Evolutionary conservation across 1,284 basidiomycete genomes (phyloP), one percentile per base, ranked within the genome.

Genomic region (Exobasidium cylindrosporum): DNA sequence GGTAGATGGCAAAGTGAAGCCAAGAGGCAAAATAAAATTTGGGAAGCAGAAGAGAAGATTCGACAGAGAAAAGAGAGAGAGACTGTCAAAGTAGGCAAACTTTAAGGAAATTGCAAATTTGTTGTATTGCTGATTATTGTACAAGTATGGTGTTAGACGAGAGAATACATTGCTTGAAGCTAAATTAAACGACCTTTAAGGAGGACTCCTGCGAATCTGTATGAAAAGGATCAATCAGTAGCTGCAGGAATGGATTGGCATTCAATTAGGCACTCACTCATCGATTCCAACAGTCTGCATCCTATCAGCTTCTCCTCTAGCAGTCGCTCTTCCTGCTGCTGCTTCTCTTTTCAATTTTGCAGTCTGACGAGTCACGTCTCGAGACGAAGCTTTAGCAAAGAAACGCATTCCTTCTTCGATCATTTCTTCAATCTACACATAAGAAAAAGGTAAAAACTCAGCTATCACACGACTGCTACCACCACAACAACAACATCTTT

Each of bases 31-130:
- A 75, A 73, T 32, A 63, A 58, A 32, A 46, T 54, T 4, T 62
- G 64, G 62, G 44, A 60, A 45, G 35, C 59, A n/a, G 40, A 44
- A 5, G 65, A 71, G 40, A 62, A 57, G 60, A 72, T 72, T 32
- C 63, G 30, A 46, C 47, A 55, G 44, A 60, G 72, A 10, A 47
- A 31, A 46, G 59, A 60, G 26, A 62, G 64, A 26, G 63, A 67
- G 60, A 60, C 58, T 4, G 73, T 75, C 5, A 58, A 46, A 46
- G 71, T 75, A 11, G 73, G 73, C 35, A 40, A 17, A 17, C 35
- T 40, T 7, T 40, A 17, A 40, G 17, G 17, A 40, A 40, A n/a
- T n/a, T n/a, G n/a, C n/a, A n/a, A n/a, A n/a, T n/a, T n/a, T n/a
- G n/a, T n/a, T n/a, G 35, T 40, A 17, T 10, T 40, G 17, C 35